These are phyloP conservation scores for Ceratonia siliqua DNA, from an alignment of 306 rosid genomes.

Conservation along the genomic window DNA sequence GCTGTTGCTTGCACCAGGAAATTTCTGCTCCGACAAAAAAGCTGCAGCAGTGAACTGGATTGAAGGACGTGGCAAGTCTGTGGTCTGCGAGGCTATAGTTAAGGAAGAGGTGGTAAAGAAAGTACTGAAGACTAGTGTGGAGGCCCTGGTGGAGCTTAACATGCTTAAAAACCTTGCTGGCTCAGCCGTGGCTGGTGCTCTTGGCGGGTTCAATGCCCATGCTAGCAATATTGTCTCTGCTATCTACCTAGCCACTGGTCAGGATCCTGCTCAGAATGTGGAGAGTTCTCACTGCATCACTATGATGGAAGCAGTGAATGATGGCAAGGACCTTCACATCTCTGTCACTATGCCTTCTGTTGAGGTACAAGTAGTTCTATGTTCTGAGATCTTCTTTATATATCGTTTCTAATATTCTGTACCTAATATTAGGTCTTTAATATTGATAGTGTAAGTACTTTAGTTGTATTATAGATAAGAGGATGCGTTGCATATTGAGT, in stretches of 20 bases:
- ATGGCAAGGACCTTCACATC: constrained; percentile 70
- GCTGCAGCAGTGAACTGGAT: constrained; percentile 76
- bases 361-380: constrained; percentile 48
- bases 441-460: neutral
- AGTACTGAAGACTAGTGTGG: constrained; percentile 66
- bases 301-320: constrained; percentile 71
- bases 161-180: constrained; percentile 75
- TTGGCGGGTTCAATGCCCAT: constrained; percentile 80
- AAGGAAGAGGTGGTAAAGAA: constrained; percentile 65
- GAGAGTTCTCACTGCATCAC: constrained; percentile 80
- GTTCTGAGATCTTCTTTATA: neutral
- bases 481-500: neutral
- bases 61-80: constrained; percentile 76
- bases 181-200: constrained; percentile 71
- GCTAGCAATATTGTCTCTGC: constrained; percentile 83
- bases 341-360: constrained; percentile 77
- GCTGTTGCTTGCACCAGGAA: constrained; percentile 42
- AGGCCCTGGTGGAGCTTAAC: constrained; percentile 62
- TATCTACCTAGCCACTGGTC: constrained; percentile 73
- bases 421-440: neutral
- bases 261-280: constrained; percentile 83
- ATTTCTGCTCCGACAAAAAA: constrained; percentile 77
- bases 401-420: neutral
- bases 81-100: constrained; percentile 66
- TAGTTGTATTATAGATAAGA: neutral